Percentiles rank a stretch among this genome's conserved stretches.
Evolutionary conservation across 2,329 filamentous ascomycete genomes (phyloP).

Genomic region (Paecilomyces fulvus): DNA sequence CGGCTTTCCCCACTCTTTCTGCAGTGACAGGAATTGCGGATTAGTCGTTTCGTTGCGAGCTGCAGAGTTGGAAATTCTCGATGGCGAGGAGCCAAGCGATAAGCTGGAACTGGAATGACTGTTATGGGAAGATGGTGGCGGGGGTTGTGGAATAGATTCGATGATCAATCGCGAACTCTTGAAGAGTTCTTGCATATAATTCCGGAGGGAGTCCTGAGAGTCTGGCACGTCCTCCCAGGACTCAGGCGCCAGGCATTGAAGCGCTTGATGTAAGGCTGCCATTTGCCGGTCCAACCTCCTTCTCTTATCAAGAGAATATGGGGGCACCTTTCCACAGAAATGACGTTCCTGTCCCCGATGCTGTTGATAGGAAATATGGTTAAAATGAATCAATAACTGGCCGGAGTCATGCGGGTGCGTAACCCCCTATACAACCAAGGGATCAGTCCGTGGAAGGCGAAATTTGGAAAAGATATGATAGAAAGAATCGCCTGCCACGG

Average conservation of each 20-base stretch:
- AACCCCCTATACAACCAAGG: background rate
- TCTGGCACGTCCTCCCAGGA: conserved; percentile 44
- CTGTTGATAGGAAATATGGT: background rate
- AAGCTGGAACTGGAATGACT: background rate
- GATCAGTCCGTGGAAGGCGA: background rate
- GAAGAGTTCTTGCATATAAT: conserved; percentile 54
- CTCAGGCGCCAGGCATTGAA: conserved; percentile 49
- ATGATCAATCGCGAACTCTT: conserved; percentile 60
- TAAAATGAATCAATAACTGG: background rate
- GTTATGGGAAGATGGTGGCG: conserved; percentile 22
- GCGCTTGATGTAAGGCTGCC: conserved; percentile 51
- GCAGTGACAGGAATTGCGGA: conserved; percentile 51
- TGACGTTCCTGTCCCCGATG: background rate
- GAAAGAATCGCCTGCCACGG: background rate
- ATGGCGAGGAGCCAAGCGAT: conserved; percentile 34
- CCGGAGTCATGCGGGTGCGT: background rate
- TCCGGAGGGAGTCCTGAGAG: conserved; percentile 40
- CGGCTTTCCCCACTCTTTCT: conserved; percentile 78
- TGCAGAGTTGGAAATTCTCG: conserved; percentile 46
- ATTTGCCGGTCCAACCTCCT: conserved; percentile 26
- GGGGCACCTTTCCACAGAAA: background rate
- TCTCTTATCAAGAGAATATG: background rate
- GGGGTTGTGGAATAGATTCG: conserved; percentile 62
- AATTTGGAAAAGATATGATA: background rate
- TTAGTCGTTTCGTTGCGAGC: conserved; percentile 43